A percentile compares a stretch with the other conserved stretches of the same genome.
These are phyloP conservation scores for Blastobotrys buckinghamii DNA, from an alignment of 1,139 yeast genomes.

Conservation along the genomic window DNA sequence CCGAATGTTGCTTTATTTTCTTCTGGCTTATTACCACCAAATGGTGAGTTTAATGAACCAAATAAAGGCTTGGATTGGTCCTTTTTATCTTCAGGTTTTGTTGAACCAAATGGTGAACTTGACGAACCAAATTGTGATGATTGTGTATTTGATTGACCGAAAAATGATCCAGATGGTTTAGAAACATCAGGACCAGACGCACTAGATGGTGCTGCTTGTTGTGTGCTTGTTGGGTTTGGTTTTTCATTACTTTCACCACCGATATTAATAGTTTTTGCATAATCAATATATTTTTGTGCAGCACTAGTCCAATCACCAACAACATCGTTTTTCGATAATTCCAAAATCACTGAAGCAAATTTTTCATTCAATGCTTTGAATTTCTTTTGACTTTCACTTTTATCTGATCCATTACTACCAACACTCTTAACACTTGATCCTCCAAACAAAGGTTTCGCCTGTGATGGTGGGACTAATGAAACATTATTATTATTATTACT, in stretches of 20 bases:
- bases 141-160: background rate
- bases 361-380: constrained; percentile 57
- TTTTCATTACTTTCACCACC: constrained; percentile 15
- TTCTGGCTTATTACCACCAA: no score
- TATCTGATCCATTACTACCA: background rate
- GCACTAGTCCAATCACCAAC: constrained; percentile 54
- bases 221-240: background rate
- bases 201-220: background rate
- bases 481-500: background rate
- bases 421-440: background rate
- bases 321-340: constrained; percentile 42
- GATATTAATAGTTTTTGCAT: constrained; percentile 42
- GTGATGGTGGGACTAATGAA: constrained; percentile 5
- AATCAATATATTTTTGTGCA: constrained; percentile 56
- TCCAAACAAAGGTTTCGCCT: constrained; percentile 5
- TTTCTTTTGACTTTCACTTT: constrained; percentile 15
- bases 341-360: constrained; percentile 48
- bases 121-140: background rate
- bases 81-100: no score
- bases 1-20: background rate
- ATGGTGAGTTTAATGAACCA: background rate
- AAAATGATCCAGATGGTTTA: background rate
- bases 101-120: background rate
- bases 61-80: no score
- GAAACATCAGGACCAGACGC: background rate